A percentile compares a stretch with the other conserved stretches of the same genome.
Conservation (phyloP, 192 early-diverging fungal genomes). For the Coemansia reversa region DNA sequence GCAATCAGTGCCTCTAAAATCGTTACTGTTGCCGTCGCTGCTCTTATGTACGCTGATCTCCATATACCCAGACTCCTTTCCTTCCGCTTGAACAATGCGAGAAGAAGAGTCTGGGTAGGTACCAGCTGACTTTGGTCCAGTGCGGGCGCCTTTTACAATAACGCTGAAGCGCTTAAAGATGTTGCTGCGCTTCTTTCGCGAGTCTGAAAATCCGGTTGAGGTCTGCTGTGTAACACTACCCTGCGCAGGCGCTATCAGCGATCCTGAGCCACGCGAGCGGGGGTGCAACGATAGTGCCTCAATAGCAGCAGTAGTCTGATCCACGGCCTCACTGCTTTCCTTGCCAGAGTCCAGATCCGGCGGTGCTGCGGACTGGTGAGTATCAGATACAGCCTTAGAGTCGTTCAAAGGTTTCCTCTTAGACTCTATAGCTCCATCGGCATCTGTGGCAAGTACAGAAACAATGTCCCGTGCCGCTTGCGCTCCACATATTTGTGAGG, state of each 20-base stretch:
- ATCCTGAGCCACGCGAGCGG: constrained; percentile 14
- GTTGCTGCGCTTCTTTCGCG: constrained; percentile 37
- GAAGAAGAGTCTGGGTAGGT: constrained; percentile 19
- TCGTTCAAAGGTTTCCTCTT: neutral
- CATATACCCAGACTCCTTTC: constrained; percentile 40
- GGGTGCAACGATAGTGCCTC: constrained; percentile 38
- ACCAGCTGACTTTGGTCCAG: constrained; percentile 11
- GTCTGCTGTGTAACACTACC: neutral
- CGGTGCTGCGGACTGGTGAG: neutral
- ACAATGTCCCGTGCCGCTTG: constrained; percentile 26
- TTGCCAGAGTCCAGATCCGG: neutral
- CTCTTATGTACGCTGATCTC: constrained; percentile 34
- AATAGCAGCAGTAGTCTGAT: constrained; percentile 51
- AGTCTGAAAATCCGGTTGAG: constrained; percentile 5
- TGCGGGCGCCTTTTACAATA: constrained; percentile 39
- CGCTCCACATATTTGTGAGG: constrained; percentile 4
- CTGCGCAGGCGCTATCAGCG: constrained; percentile 9
- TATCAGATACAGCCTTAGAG: no score
- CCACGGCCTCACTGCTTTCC: constrained; percentile 13
- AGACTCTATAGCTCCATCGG: neutral
- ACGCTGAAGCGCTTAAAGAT: constrained; percentile 48
- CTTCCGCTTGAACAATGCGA: constrained; percentile 39
- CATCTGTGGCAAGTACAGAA: constrained; percentile 11
- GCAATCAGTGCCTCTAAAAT: neutral
- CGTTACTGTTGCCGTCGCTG: constrained; percentile 4